A percentile compares a stretch with the other conserved stretches of the same genome.
These are phyloP conservation scores for Prunus yedoensis DNA, from an alignment of 331 rosid species.

Conservation along the genomic window DNA sequence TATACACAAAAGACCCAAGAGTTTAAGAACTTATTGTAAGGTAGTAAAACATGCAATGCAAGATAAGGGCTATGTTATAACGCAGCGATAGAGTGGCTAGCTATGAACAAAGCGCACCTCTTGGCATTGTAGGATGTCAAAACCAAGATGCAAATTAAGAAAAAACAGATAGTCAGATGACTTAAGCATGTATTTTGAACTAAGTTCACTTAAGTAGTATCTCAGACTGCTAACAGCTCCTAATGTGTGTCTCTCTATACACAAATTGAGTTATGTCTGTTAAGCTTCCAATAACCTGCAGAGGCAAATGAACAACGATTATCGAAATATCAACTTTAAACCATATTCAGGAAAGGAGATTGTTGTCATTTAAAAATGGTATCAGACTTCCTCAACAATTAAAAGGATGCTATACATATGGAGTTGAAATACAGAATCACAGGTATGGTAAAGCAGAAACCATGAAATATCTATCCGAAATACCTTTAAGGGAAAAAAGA, in stretches of 20 bases:
- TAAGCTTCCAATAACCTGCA: constrained; percentile 10
- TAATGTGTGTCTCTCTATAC: neutral
- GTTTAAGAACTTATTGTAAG: neutral
- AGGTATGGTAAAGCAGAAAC: neutral
- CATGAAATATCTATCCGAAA: neutral
- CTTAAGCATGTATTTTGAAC: neutral
- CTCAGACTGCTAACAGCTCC: neutral
- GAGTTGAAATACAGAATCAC: neutral
- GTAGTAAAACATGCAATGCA: neutral
- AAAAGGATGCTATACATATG: neutral
- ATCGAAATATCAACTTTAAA: neutral
- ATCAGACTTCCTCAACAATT: neutral
- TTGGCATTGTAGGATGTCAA: neutral
- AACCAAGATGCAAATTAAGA: neutral
- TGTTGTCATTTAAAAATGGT: neutral
- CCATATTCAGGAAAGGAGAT: neutral
- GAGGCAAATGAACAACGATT: neutral
- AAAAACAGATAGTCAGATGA: neutral
- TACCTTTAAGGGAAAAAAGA: neutral
- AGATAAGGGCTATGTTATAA: neutral
- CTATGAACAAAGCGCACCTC: neutral
- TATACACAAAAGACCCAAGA: neutral
- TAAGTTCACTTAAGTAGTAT: neutral
- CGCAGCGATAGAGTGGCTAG: neutral
- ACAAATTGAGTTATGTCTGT: neutral